Evolutionary conservation across 352 stramenopile species (phyloP).

Genomic region (Heterotrichella gracilis): DNA sequence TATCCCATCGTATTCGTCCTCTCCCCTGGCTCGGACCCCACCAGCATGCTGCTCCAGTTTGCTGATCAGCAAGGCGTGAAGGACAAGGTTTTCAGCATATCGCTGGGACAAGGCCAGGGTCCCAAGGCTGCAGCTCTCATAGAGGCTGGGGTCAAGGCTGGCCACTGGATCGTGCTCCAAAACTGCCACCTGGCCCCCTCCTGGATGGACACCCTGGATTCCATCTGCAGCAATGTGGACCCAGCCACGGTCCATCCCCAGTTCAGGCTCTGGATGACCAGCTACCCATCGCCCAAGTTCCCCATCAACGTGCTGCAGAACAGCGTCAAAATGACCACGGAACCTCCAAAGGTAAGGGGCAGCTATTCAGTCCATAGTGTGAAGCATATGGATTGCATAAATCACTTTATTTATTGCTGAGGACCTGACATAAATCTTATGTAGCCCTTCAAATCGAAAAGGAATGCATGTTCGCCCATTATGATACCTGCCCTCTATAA

Average conservation of each 20-base stretch:
- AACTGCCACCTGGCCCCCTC: conserved; percentile 69
- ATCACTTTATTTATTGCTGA: too few relatives aligned
- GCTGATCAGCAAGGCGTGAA: conserved; percentile 35
- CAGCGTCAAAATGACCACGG: conserved; percentile 75
- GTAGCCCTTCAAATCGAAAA: too few relatives aligned
- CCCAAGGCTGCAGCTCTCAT: conserved; percentile 58
- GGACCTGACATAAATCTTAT: too few relatives aligned
- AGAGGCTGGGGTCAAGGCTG: conserved; percentile 25
- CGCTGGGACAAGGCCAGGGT: conserved; percentile 60
- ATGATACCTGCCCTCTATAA: too few relatives aligned
- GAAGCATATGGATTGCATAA: too few relatives aligned
- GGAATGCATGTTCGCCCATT: too few relatives aligned
- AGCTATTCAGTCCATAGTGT: too few relatives aligned
- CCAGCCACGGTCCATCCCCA: conserved; percentile 38
- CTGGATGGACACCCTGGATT: conserved; percentile 66
- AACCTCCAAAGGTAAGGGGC: conserved; percentile 57
- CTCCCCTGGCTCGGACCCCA: conserved; percentile 58
- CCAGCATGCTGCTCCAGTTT: conserved; percentile 57
- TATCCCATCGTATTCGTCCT: conserved; percentile 73
- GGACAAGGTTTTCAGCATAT: conserved; percentile 63
- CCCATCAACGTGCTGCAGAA: conserved; percentile 61
- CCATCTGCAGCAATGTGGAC: conserved; percentile 55
- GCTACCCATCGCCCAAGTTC: conserved; percentile 59
- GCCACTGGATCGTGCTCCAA: conserved; percentile 76
- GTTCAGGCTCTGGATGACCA: conserved; percentile 66